These are phyloP conservation scores for Komagataella pseudopastoris DNA, from an alignment of 805 yeast genomes.

Conservation along the genomic window DNA sequence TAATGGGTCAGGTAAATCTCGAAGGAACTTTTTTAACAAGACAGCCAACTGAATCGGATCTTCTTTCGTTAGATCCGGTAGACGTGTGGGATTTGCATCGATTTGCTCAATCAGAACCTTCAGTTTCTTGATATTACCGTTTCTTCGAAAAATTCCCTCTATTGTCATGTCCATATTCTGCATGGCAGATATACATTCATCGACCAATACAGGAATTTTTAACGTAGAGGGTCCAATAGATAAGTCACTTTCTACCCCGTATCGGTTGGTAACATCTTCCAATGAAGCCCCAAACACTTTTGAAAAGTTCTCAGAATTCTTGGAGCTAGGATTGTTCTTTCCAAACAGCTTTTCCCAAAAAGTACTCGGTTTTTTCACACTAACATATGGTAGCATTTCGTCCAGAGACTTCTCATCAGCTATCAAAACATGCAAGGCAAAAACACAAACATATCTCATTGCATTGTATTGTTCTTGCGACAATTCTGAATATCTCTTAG, in stretches of 20 bases:
- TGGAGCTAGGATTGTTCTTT: background rate
- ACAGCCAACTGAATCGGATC: conserved; percentile 91
- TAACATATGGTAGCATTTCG: conserved; percentile 27
- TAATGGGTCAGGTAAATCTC: conserved; percentile 89
- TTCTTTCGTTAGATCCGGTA: conserved; percentile 59
- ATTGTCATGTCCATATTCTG: conserved; percentile 87
- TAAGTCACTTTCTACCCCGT: conserved; percentile 72
- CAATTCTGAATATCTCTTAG: conserved; percentile 53
- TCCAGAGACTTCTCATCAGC: conserved; percentile 18
- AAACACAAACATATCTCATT: conserved; percentile 45
- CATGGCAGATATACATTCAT: conserved; percentile 73
- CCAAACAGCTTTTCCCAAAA: conserved; percentile 40
- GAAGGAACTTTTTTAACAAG: conserved; percentile 72
- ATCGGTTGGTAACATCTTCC: conserved; percentile 47
- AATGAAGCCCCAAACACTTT: conserved; percentile 74
- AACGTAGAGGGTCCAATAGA: conserved; percentile 77
- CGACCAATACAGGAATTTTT: conserved; percentile 74
- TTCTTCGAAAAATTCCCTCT: conserved; percentile 92
- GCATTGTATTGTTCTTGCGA: conserved; percentile 41
- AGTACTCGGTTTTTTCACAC: conserved; percentile 25
- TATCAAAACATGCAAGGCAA: conserved; percentile 26
- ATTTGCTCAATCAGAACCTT: conserved; percentile 61
- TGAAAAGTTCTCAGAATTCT: conserved; percentile 4
- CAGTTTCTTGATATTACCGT: conserved; percentile 82
- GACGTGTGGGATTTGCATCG: conserved; percentile 56